phyloP scores from a whole-genome alignment of 148 eudicot genomes.

The Chenopodium quinoa region DNA sequence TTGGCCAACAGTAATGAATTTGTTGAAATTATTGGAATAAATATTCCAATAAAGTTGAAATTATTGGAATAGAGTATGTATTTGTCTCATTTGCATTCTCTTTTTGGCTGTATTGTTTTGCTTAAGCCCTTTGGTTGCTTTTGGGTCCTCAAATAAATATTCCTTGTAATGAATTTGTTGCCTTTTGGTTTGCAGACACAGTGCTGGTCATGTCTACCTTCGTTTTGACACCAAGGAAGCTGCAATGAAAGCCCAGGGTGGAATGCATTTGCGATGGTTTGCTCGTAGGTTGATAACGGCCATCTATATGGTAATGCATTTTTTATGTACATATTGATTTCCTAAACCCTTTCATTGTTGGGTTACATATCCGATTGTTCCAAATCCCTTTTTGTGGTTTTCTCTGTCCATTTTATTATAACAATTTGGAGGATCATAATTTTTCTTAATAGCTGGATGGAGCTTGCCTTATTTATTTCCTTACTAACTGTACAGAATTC shows the following conservation, averaged over 20 bases:
- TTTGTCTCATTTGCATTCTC: background rate
- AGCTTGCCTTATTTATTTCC: background rate
- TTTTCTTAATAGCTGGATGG: background rate
- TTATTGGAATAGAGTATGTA: background rate
- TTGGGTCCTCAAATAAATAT: background rate
- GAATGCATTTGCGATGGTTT: slow-evolving; percentile 94
- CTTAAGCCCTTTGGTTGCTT: background rate
- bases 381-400: background rate
- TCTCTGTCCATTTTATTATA: background rate
- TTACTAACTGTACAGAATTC: background rate
- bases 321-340: background rate
- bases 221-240: slow-evolving; percentile 73
- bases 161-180: background rate
- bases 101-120: background rate
- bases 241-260: slow-evolving; percentile 72
- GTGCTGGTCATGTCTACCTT: slow-evolving; percentile 87
- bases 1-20: too few relatives aligned
- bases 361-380: background rate
- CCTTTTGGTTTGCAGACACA: slow-evolving; percentile 49
- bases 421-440: background rate
- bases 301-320: slow-evolving; percentile 65
- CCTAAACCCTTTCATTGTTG: background rate
- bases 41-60: background rate
- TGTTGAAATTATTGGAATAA: too few relatives aligned
- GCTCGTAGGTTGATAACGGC: slow-evolving; percentile 88